Evolutionary conservation across 2,329 filamentous ascomycete genomes (phyloP).

Genomic region (Cercospora citrullina): DNA sequence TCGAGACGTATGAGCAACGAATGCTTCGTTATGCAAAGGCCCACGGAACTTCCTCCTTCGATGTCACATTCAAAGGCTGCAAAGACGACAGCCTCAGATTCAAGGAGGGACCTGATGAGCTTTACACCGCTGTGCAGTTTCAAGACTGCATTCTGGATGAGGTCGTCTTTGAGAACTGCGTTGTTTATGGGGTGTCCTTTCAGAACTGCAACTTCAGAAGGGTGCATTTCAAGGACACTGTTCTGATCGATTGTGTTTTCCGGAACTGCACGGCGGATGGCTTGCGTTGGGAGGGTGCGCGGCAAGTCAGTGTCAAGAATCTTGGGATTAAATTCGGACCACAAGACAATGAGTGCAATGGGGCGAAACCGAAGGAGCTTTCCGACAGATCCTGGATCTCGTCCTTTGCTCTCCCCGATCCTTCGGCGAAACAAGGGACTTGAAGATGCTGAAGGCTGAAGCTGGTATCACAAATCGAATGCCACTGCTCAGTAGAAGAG

Average conservation of each 20-base stretch:
- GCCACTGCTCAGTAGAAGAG: background rate
- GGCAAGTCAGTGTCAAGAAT: background rate
- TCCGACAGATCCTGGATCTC: background rate
- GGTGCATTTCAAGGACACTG: background rate
- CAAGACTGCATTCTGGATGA: background rate
- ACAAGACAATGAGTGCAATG: background rate
- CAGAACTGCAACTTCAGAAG: background rate
- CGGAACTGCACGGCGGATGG: background rate
- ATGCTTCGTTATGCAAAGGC: background rate
- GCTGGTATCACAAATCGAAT: background rate
- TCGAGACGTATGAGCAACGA: background rate
- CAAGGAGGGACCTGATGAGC: background rate
- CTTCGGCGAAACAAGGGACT: background rate
- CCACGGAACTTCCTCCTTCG: background rate
- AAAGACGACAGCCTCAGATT: background rate
- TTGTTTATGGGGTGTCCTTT: background rate
- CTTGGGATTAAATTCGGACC: background rate
- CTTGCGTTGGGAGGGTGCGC: background rate
- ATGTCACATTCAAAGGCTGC: background rate
- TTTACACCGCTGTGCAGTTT: background rate
- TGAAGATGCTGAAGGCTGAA: background rate
- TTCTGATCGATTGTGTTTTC: background rate
- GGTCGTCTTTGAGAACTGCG: background rate
- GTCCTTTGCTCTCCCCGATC: background rate
- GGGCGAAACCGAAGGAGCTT: background rate